phyloP scores from a whole-genome alignment of 192 early-diverging fungal species.

The Coemansia sp. region DNA sequence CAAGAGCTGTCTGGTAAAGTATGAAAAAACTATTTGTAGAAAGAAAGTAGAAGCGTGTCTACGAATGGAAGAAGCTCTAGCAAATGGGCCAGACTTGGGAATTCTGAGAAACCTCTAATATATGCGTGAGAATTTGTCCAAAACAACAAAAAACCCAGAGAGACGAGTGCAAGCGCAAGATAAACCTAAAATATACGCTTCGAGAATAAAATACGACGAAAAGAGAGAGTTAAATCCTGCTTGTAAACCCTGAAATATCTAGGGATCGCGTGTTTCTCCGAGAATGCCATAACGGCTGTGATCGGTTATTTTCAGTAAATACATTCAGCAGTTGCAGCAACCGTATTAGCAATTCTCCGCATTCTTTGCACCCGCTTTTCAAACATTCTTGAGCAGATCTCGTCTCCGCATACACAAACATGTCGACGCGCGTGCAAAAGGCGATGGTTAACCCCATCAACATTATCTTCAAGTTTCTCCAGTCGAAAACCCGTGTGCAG shows the following conservation, averaged over 20 bases:
- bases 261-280: not conserved
- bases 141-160: not conserved
- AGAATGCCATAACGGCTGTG: constrained; percentile 11
- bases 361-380: not conserved
- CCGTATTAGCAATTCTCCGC: not conserved
- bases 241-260: not conserved
- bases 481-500: constrained; percentile 86
- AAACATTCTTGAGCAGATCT: not conserved
- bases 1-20: not conserved
- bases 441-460: constrained; percentile 64
- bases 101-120: not conserved
- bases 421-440: constrained; percentile 53
- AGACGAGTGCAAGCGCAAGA: not conserved
- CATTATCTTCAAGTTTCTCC: constrained; percentile 94
- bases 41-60: not conserved
- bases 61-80: not conserved
- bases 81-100: not conserved
- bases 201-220: not conserved
- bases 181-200: not conserved
- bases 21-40: not conserved
- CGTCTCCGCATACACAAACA: constrained; percentile 15
- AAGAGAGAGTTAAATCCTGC: not conserved
- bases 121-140: constrained; percentile 1
- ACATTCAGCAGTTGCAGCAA: not conserved
- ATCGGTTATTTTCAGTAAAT: constrained; percentile 1